phyloP scores from a whole-genome alignment of 148 eudicot species.

The Persicaria maculosa region DNA sequence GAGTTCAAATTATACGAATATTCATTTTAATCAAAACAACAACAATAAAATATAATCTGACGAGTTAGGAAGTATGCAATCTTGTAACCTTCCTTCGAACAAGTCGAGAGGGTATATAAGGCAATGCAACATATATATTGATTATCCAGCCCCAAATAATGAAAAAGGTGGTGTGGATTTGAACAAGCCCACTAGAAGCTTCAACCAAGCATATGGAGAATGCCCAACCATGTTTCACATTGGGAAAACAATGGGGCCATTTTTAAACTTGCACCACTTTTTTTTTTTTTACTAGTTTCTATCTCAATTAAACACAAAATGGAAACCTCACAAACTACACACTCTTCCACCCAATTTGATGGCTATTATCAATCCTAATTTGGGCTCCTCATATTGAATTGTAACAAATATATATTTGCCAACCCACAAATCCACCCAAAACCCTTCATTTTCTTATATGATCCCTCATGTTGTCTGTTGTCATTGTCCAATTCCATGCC shows the following conservation, averaged over 20 bases:
- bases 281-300: background rate
- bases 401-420: background rate
- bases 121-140: no score
- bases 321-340: background rate
- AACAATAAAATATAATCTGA: no score
- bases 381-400: background rate
- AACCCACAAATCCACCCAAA: constrained; percentile 10
- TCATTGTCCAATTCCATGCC: constrained; percentile 2
- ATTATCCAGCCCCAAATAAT: no score
- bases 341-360: background rate
- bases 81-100: no score
- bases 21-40: no score
- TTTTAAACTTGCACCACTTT: background rate
- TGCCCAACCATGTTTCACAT: background rate
- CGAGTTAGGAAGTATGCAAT: no score
- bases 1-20: no score
- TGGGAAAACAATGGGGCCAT: constrained; percentile 5
- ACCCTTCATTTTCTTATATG: background rate
- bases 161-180: background rate
- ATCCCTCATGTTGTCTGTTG: background rate
- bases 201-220: background rate
- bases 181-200: background rate
- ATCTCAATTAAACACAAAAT: background rate
- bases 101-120: no score
- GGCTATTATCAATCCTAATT: background rate